Evolutionary conservation across 352 stramenopile species (phyloP).

Genomic region (Globisporangium megalacanthum): DNA sequence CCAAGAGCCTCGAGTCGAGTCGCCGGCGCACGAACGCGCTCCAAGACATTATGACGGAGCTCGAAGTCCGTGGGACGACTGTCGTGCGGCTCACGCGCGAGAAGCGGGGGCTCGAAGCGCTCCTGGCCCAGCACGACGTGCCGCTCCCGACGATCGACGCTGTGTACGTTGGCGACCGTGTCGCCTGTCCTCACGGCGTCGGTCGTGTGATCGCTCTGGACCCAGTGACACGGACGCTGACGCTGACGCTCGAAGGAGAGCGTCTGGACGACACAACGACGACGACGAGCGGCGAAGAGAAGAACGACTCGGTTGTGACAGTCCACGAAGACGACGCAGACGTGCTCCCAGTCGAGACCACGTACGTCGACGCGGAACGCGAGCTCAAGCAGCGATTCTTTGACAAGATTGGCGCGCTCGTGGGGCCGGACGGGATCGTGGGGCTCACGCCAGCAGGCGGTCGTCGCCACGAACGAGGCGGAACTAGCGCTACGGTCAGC

Average conservation of each 20-base stretch:
- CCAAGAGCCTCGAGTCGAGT: constrained; percentile 58
- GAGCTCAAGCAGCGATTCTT: constrained; percentile 60
- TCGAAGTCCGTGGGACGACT: constrained; percentile 46
- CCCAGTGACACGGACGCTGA: constrained; percentile 33
- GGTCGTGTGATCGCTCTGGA: constrained; percentile 38
- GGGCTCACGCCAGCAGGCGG: constrained; percentile 13
- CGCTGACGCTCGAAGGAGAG: constrained; percentile 37
- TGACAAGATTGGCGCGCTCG: constrained; percentile 59
- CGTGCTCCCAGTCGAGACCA: constrained; percentile 43
- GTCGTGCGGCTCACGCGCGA: constrained; percentile 59
- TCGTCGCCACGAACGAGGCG: constrained; percentile 2
- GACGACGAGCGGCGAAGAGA: too few relatives aligned
- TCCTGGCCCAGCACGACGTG: constrained; percentile 34
- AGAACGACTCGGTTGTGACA: constrained; percentile 15
- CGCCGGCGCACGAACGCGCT: constrained; percentile 63
- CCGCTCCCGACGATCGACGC: constrained; percentile 55
- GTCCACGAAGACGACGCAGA: constrained; percentile 57
- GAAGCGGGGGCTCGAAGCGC: constrained; percentile 50
- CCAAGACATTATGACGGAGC: constrained; percentile 78
- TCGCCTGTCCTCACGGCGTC: constrained; percentile 39
- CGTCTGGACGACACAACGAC: too few relatives aligned
- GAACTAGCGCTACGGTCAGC: background rate
- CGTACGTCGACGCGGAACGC: constrained; percentile 47
- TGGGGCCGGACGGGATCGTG: constrained; percentile 42
- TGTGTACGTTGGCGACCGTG: constrained; percentile 54